A percentile compares a stretch with the other conserved stretches of the same genome.
Evolutionary conservation across 305 asterid species (phyloP).

Genomic region (Solanum hybrid): DNA sequence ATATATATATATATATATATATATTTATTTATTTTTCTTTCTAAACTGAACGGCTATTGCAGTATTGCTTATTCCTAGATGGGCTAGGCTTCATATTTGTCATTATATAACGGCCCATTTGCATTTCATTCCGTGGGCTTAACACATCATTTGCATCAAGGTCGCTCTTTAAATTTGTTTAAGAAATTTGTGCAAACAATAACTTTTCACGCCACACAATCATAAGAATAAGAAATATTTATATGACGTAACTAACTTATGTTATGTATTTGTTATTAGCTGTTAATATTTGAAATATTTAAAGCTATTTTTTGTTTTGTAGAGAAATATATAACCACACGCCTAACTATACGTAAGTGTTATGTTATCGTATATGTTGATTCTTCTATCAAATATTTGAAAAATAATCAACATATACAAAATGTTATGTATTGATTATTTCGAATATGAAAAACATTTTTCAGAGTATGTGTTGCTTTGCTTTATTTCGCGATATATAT

Average conservation of each 20-base stretch:
- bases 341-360: neutral
- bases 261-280: too few relatives aligned
- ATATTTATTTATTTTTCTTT: too few relatives aligned
- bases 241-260: too few relatives aligned
- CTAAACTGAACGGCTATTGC: too few relatives aligned
- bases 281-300: neutral
- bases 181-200: neutral
- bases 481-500: neutral
- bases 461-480: neutral
- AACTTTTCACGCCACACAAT: neutral
- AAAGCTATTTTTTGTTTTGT: neutral
- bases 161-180: neutral
- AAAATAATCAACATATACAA: neutral
- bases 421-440: neutral
- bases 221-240: neutral
- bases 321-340: too few relatives aligned
- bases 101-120: neutral
- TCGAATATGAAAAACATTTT: too few relatives aligned
- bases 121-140: neutral
- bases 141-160: neutral
- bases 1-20: too few relatives aligned
- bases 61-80: too few relatives aligned
- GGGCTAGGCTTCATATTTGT: too few relatives aligned
- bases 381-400: neutral
- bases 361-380: neutral